Conservation (phyloP, 2,329 filamentous ascomycete genomes). For the Colletotrichum plurivorum region DNA sequence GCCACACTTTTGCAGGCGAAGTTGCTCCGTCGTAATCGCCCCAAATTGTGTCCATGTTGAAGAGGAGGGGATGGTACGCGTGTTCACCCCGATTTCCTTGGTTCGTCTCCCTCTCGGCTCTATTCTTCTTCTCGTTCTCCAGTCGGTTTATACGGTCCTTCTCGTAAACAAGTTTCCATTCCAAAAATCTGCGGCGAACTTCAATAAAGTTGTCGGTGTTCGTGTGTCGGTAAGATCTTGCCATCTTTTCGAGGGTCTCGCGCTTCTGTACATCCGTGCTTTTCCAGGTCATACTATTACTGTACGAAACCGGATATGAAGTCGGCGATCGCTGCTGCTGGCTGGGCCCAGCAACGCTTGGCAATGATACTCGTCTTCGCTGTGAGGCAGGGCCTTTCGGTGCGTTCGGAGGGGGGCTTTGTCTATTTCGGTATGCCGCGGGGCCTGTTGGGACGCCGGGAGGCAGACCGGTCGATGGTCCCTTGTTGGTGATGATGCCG, state of each 20-base stretch:
- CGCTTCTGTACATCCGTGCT: slow-evolving; percentile 52
- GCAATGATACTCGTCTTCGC: not conserved
- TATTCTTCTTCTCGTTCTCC: too few species aligned
- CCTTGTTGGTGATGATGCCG: not conserved
- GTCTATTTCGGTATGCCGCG: not conserved
- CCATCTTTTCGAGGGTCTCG: slow-evolving; percentile 52
- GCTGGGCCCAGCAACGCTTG: not conserved
- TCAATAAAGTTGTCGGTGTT: slow-evolving; percentile 54
- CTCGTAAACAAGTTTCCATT: too few species aligned
- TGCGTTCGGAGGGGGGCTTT: slow-evolving; percentile 40
- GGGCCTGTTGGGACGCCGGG: slow-evolving; percentile 11
- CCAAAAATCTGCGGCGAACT: slow-evolving; percentile 46
- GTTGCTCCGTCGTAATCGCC: too few species aligned
- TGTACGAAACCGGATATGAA: slow-evolving; percentile 50
- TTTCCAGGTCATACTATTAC: slow-evolving; percentile 57
- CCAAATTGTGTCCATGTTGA: too few species aligned
- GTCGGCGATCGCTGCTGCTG: not conserved
- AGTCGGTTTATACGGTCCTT: too few species aligned
- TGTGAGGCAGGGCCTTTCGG: slow-evolving; percentile 38
- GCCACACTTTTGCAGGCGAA: too few species aligned
- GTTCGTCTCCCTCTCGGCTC: too few species aligned
- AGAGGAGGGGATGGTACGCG: too few species aligned
- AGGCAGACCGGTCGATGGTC: not conserved
- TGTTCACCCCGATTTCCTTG: too few species aligned
- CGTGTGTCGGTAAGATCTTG: slow-evolving; percentile 52